Evolutionary conservation across 2,329 filamentous ascomycete species (phyloP), one percentile per base, ranked within the genome.

Genomic region (Trematosphaeria pertusa): DNA sequence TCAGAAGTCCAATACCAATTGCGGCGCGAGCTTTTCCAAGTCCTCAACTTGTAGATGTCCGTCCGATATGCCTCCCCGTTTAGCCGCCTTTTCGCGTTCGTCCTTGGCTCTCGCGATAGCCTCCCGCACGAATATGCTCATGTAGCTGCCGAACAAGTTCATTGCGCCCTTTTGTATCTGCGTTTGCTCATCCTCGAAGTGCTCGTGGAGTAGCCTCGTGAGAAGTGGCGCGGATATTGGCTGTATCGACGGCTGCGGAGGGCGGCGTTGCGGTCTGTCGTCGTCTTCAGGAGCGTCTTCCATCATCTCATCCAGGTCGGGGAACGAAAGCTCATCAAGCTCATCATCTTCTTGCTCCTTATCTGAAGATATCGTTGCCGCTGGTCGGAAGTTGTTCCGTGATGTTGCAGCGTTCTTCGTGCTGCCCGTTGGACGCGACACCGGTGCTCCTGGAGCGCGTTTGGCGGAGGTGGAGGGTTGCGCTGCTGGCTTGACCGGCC

Each of bases 71-170:
- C 69, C 49, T 46, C 63, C 54, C 40, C 61, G 48, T 43, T 65
- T 61, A n/a, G 54, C 69, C 24, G 70, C 70, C 71, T 78, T 73
- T 31, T 70, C 77, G 65, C 87, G 86, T 76, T 90, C 88, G 48
- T 85, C 84, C 8, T 86, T 83, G 30, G 89, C 86, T 64, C 93
- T 76, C 12, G 91, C 90, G 67, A 97, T 85, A 1, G 91, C 90
- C 75, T 97, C 93, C 52, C 88, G 81, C 42, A 96, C 88, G 73
- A 97, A 97, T 0, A 93, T 84, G 71, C 97, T 91, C 72, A 97
- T 81, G 69, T 97, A 97, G 73, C 87, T 91, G 11, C 85, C 87
- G 48, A 92, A 82, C 1, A 91, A 83, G 5, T 77, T 80, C 67
- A 92, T 89, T 3, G 59, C 67, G 24, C 68, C 69, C 35, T 65